These are phyloP conservation scores for Pseudoturritis turrita DNA, from an alignment of 345 rosid species.

Conservation along the genomic window DNA sequence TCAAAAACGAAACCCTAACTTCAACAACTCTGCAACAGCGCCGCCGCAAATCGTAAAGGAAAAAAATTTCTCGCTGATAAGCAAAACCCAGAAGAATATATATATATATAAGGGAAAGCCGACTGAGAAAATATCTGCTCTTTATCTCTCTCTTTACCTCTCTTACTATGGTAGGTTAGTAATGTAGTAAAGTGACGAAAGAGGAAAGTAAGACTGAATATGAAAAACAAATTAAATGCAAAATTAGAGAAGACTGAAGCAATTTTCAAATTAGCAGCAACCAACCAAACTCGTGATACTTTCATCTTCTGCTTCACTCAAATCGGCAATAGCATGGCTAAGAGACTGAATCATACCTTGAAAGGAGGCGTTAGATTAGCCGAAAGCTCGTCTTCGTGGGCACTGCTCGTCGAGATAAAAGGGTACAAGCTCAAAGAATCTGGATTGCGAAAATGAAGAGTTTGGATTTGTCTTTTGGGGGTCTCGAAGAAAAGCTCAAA, in stretches of 20 bases:
- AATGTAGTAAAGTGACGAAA: slow-evolving; percentile 25
- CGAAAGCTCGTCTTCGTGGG: too few species aligned
- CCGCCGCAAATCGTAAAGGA: not conserved
- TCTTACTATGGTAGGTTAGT: slow-evolving; percentile 28
- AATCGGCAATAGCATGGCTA: too few species aligned
- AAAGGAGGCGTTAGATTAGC: too few species aligned
- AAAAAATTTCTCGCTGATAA: not conserved
- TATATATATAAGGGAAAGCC: not conserved
- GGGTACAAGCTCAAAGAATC: too few species aligned
- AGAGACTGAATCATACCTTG: too few species aligned
- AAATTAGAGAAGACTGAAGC: not conserved
- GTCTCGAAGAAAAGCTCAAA: too few species aligned
- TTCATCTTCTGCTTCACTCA: too few species aligned
- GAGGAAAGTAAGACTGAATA: slow-evolving; percentile 25
- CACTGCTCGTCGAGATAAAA: too few species aligned
- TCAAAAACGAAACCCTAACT: slow-evolving; percentile 36
- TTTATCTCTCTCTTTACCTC: not conserved
- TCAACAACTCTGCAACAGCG: not conserved
- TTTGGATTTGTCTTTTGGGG: too few species aligned
- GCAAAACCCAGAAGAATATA: not conserved
- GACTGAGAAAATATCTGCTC: slow-evolving; percentile 7
- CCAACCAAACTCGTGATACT: too few species aligned
- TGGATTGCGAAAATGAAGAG: too few species aligned
- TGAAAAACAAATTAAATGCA: not conserved
- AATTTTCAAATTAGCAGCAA: too few species aligned